phyloP scores from a whole-genome alignment of 176 grass and related monocot genomes.

The Musa troglodytarum region DNA sequence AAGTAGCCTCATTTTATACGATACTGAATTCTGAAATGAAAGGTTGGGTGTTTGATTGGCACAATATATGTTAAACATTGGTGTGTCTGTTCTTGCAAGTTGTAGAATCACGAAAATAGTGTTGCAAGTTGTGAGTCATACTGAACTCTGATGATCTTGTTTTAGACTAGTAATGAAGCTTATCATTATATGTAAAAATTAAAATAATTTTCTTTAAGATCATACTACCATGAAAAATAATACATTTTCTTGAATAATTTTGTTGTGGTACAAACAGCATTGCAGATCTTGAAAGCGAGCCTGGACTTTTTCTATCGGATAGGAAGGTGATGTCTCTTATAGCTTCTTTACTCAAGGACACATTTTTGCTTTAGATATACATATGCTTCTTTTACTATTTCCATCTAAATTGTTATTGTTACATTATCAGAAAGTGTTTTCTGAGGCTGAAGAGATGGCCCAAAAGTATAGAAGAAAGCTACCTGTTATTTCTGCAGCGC shows the following conservation, averaged over 20 bases:
- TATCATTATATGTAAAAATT: not conserved
- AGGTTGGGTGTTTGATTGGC: not conserved
- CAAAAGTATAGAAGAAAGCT: conserved; percentile 48
- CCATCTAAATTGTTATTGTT: not conserved
- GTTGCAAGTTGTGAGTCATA: not conserved
- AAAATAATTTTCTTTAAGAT: not conserved
- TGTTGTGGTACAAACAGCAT: conserved; percentile 41
- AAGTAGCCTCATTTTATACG: not conserved
- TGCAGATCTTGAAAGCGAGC: conserved; percentile 69
- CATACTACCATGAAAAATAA: not conserved
- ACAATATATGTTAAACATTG: not conserved
- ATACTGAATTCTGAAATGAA: not conserved
- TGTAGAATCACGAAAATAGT: not conserved
- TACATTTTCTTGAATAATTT: not conserved
- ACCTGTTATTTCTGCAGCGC: conserved; percentile 25
- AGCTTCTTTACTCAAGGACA: not conserved
- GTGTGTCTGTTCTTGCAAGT: no score
- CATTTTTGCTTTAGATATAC: not conserved
- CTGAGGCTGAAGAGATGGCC: conserved; percentile 66
- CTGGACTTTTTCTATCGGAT: conserved; percentile 69
- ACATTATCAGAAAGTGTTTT: conserved; percentile 61
- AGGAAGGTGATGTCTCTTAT: conserved; percentile 44
- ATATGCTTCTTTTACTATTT: conserved; percentile 10
- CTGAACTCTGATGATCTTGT: not conserved
- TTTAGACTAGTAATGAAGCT: not conserved